A percentile compares a stretch with the other conserved stretches of the same genome.
Evolutionary conservation across 176 grass and related monocot genomes (phyloP).

Genomic region (Aegilops longissima): DNA sequence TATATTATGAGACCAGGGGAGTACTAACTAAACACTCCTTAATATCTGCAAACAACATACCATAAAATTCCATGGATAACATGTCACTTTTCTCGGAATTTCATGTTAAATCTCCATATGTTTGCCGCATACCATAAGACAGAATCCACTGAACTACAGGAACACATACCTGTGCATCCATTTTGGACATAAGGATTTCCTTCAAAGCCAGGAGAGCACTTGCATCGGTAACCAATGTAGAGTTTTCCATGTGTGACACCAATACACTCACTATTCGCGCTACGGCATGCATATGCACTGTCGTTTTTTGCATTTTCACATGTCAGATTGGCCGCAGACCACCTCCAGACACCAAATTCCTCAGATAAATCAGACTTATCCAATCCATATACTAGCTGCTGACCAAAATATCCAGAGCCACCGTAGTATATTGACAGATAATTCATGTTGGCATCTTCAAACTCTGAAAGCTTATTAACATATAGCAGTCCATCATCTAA

Average conservation of each 20-base stretch:
- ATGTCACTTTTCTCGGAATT: not conserved
- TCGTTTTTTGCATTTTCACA: conserved; percentile 17
- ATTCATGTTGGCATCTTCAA: conserved; percentile 15
- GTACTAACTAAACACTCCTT: not conserved
- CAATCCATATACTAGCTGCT: conserved; percentile 38
- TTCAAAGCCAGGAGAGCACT: conserved; percentile 31
- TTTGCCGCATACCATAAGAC: not conserved
- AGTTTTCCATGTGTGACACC: conserved; percentile 15
- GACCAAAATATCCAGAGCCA: conserved; percentile 36
- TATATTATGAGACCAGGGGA: too few species aligned
- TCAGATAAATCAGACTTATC: conserved; percentile 23
- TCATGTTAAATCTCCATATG: not conserved
- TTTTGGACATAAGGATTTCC: conserved; percentile 50
- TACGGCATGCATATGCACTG: conserved; percentile 29
- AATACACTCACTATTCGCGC: conserved; percentile 32
- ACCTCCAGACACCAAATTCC: conserved; percentile 30
- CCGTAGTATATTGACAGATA: conserved; percentile 36
- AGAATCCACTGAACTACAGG: not conserved
- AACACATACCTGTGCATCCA: conserved; percentile 41
- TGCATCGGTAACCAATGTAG: conserved; percentile 47
- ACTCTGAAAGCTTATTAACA: conserved; percentile 35
- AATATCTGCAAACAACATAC: not conserved
- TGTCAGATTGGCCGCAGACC: conserved; percentile 20
- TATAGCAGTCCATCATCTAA: conserved; percentile 30
- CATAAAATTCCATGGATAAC: not conserved